Percentiles rank a stretch among this genome's conserved stretches.
These are phyloP conservation scores for Chaetomium globosum DNA, from an alignment of 2,329 filamentous ascomycete genomes.

Conservation along the genomic window DNA sequence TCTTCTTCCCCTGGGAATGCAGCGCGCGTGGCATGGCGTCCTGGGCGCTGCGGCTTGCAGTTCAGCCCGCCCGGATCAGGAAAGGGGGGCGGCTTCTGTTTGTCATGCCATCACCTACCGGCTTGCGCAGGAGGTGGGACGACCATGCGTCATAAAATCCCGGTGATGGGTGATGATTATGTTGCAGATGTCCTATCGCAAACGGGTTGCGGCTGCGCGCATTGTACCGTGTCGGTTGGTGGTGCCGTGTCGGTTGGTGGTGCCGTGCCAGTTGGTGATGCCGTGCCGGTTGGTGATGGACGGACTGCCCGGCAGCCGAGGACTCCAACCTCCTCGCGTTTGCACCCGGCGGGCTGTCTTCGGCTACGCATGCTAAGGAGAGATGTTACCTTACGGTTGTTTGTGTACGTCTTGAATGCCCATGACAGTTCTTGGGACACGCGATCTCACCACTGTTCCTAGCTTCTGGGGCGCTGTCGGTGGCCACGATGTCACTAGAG, in stretches of 20 bases:
- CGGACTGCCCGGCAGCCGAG: not conserved
- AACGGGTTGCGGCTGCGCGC: not conserved
- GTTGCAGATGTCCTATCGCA: not conserved
- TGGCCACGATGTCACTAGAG: too few relatives aligned
- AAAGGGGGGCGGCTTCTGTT: conserved; percentile 17
- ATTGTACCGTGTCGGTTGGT: not conserved
- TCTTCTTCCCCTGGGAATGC: not conserved
- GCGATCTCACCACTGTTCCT: too few relatives aligned
- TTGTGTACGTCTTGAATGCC: too few relatives aligned
- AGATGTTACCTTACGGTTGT: too few relatives aligned
- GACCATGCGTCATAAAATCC: not conserved
- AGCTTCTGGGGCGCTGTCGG: too few relatives aligned
- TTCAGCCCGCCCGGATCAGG: conserved; percentile 31
- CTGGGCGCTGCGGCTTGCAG: conserved; percentile 16
- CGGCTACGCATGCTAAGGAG: too few relatives aligned
- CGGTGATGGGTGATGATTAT: not conserved
- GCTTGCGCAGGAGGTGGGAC: not conserved
- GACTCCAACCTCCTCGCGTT: not conserved
- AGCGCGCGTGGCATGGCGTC: conserved; percentile 7
- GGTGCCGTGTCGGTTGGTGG: not conserved
- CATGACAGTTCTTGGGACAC: too few relatives aligned
- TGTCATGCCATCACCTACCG: not conserved
- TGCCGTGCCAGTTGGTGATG: too few relatives aligned
- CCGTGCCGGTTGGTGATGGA: not conserved
- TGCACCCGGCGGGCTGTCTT: not conserved